These are phyloP conservation scores for Closterium sp. DNA, from an alignment of 139 green algal genomes.

Conservation along the genomic window DNA sequence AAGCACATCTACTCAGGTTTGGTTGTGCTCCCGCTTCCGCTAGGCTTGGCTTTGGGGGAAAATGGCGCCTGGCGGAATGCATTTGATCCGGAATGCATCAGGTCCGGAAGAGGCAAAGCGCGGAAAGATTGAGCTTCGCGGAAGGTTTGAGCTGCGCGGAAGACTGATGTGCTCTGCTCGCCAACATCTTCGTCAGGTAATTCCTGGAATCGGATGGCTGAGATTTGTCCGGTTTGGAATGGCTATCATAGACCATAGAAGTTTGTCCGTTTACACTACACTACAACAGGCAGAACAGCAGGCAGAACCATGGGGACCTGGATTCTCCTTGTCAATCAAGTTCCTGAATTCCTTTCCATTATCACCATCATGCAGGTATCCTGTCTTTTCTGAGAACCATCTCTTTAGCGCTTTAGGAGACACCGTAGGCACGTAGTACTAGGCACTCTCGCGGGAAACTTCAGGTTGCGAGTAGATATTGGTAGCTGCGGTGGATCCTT, in stretches of 20 bases:
- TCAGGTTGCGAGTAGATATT: background rate
- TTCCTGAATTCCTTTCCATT: background rate
- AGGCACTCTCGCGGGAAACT: background rate
- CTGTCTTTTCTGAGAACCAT: background rate
- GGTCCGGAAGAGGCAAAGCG: too few species aligned
- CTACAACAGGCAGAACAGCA: too few species aligned
- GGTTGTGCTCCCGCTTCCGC: too few species aligned
- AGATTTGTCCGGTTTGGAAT: too few species aligned
- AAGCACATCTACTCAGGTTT: too few species aligned
- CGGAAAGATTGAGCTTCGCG: too few species aligned
- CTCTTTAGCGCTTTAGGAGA: background rate
- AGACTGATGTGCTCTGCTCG: too few species aligned
- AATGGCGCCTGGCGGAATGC: background rate
- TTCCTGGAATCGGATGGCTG: background rate
- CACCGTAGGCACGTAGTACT: background rate
- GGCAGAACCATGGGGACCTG: too few species aligned
- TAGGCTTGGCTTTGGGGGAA: background rate
- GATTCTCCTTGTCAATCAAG: background rate
- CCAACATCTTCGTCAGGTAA: background rate
- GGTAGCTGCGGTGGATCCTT: background rate
- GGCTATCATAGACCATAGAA: too few species aligned
- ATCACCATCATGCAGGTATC: background rate
- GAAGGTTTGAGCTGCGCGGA: too few species aligned
- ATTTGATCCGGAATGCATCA: too few species aligned
- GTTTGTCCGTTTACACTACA: too few species aligned